Evolutionary conservation across 306 rosid species (phyloP), one percentile per base, ranked within the genome.

Genomic region (Spatholobus suberectus): DNA sequence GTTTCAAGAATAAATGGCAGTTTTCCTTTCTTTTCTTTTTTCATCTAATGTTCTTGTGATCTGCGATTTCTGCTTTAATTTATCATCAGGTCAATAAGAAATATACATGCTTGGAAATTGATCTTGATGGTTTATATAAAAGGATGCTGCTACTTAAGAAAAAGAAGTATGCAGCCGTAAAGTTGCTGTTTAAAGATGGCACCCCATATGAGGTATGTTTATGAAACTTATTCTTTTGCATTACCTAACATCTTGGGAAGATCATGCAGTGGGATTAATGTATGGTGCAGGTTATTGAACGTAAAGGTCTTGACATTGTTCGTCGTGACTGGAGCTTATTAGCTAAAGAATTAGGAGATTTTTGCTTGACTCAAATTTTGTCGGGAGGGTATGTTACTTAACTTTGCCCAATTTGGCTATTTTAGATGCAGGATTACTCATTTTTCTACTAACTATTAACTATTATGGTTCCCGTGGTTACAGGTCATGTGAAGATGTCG

Each of bases 281-380:
- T 52, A 40, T 38, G 29, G 70, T 88, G 81, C 86, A 95, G 99
- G 93, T 92, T 83, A 93, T 91, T 85, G 98, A 93, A 87, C 94
- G 99, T 20, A 96, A 96, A 87, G 99, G 99, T 74, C 99, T 96
- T 86, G 99, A 96, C 85, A 96, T 94, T 89, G 99, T 96, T 86
- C 93, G 99, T 27, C 96, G 95, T 75, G 99, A 96, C 86, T 96
- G 99, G 99, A 93, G 98, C 76, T 87, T 92, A 81, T 84, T 96
- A 85, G 92, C 99, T 34, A 96, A 96, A 95, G 98, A 96, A 63
- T 41, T 89, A 46, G 99, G 99, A 89, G 94, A 96, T 73, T 96
- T 96, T 87, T 96, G 98, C 87, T 88, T 96, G 32, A 85, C 86
- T 84, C 94, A 96, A 85, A 94, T 96, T 86, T 90, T 96, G 89